These are phyloP conservation scores for Yamadazyma triangularis DNA, from an alignment of 1,139 yeast genomes.

Conservation along the genomic window DNA sequence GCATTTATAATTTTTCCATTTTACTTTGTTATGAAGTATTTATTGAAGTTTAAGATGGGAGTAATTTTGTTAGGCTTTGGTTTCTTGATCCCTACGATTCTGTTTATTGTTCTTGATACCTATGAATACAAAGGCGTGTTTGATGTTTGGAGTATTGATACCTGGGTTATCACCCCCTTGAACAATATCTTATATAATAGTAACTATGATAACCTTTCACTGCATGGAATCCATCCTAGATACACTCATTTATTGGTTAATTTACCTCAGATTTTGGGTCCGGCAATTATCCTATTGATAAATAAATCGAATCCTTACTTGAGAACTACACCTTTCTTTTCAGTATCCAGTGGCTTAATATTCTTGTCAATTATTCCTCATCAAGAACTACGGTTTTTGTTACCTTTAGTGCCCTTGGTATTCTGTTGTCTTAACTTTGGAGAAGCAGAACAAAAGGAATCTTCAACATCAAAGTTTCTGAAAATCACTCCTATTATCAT, in stretches of 20 bases:
- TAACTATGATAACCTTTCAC: slow-evolving; percentile 51
- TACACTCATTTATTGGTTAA: slow-evolving; percentile 73
- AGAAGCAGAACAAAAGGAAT: slow-evolving; percentile 2
- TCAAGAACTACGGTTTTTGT: slow-evolving; percentile 82
- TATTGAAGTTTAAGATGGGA: slow-evolving; percentile 24
- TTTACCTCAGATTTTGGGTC: slow-evolving; percentile 79
- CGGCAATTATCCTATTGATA: slow-evolving; percentile 47
- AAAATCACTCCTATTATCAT: slow-evolving; percentile 18
- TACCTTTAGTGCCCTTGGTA: slow-evolving; percentile 72
- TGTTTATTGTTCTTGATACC: slow-evolving; percentile 56
- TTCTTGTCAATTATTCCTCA: slow-evolving; percentile 75
- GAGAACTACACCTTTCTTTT: slow-evolving; percentile 49
- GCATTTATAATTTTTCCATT: slow-evolving; percentile 68
- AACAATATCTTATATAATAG: slow-evolving; percentile 75
- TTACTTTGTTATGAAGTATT: slow-evolving; percentile 32
- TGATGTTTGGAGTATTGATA: slow-evolving; percentile 2
- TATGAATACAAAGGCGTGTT: slow-evolving; percentile 10
- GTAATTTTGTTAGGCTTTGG: slow-evolving; percentile 22
- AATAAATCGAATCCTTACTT: slow-evolving; percentile 27
- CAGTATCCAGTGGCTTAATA: slow-evolving; percentile 58
- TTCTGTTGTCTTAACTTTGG: slow-evolving; percentile 56
- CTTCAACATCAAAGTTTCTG: too few relatives aligned
- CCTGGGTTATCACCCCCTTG: slow-evolving; percentile 61
- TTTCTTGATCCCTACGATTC: slow-evolving; percentile 26
- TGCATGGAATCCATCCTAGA: slow-evolving; percentile 81